Evolutionary conservation across 768 basidiomycete genomes (phyloP).

Genomic region (Amylocystis lapponica): DNA sequence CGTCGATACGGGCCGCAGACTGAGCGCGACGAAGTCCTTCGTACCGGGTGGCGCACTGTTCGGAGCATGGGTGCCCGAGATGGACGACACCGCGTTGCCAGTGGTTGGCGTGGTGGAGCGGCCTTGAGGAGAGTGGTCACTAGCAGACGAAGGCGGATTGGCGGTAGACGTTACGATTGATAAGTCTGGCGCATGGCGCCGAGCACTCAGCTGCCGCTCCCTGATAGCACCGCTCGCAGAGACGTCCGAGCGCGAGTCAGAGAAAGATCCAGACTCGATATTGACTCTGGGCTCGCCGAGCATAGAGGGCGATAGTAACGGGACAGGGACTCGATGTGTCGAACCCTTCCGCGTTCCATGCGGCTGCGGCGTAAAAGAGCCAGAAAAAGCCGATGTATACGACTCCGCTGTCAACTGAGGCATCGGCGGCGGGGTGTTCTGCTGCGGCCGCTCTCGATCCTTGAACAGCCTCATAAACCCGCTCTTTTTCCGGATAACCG

Average conservation of each 20-base stretch:
- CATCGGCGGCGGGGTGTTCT: constrained; percentile 45
- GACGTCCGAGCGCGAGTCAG: constrained; percentile 13
- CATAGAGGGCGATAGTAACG: constrained; percentile 20
- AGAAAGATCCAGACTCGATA: constrained; percentile 11
- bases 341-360: constrained; percentile 18
- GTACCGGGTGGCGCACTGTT: constrained; percentile 64
- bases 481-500: constrained; percentile 72
- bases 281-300: constrained; percentile 6
- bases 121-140: constrained; percentile 10
- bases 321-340: constrained; percentile 21
- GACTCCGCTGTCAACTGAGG: constrained; percentile 40
- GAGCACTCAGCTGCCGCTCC: constrained; percentile 18
- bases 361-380: constrained; percentile 14
- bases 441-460: constrained; percentile 37
- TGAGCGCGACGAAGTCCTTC: constrained; percentile 58
- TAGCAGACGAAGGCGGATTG: constrained; percentile 12
- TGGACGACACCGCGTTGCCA: constrained; percentile 7
- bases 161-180: constrained; percentile 20
- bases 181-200: constrained; percentile 22
- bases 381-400: constrained; percentile 3
- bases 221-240: neutral
- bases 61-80: constrained; percentile 23
- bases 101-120: constrained; percentile 15
- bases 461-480: constrained; percentile 78
- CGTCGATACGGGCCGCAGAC: constrained; percentile 70